Conservation (phyloP, 2,329 filamentous ascomycete genomes). For the Catunica adiposa region DNA sequence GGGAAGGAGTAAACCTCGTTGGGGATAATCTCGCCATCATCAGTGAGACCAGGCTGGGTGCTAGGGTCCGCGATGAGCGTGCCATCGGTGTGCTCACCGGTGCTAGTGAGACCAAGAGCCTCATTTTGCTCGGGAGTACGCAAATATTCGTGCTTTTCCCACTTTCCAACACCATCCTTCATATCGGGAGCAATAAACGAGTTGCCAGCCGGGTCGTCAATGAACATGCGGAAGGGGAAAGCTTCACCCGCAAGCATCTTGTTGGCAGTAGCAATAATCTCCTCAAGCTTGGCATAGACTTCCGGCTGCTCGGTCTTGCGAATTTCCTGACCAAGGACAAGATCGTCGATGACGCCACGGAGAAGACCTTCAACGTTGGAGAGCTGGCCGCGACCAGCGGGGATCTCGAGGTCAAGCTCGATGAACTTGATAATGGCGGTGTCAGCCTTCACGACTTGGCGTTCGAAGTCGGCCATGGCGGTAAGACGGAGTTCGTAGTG, state of each 20-base stretch:
- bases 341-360: conserved; percentile 58
- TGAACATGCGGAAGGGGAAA: conserved; percentile 74
- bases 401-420: conserved; percentile 85
- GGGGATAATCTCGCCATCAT: conserved; percentile 66
- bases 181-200: conserved; percentile 87
- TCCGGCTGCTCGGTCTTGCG: conserved; percentile 66
- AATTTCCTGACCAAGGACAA: conserved; percentile 66
- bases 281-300: conserved; percentile 59
- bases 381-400: conserved; percentile 74
- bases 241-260: conserved; percentile 61
- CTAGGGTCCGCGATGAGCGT: conserved; percentile 20
- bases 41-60: conserved; percentile 21
- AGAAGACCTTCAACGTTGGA: conserved; percentile 88
- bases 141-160: conserved; percentile 68
- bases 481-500: conserved; percentile 74
- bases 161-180: conserved; percentile 68
- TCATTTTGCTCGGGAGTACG: conserved; percentile 78
- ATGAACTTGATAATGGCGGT: conserved; percentile 72
- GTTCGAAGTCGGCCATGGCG: conserved; percentile 53
- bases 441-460: conserved; percentile 87
- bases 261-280: conserved; percentile 55
- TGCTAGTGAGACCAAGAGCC: conserved; percentile 55
- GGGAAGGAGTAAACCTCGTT: conserved; percentile 90
- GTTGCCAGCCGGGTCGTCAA: conserved; percentile 89
- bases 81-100: conserved; percentile 26